phyloP scores from a whole-genome alignment of 208 protist genomes.

The Crithidia fasciculata region DNA sequence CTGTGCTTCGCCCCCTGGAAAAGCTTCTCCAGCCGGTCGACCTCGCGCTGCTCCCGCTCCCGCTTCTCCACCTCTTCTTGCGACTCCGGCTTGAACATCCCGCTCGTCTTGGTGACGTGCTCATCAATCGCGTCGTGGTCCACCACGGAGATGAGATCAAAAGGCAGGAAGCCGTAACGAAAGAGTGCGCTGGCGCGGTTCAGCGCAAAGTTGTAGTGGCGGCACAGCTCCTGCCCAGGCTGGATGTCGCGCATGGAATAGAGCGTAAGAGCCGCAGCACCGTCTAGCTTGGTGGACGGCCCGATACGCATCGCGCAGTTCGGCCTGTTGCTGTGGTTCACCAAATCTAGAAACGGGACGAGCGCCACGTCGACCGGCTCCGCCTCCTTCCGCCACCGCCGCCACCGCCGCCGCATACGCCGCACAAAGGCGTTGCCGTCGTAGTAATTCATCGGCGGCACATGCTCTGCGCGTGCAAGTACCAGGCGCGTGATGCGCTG shows the following conservation, averaged over 20 bases:
- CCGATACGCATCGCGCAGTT: constrained; percentile 79
- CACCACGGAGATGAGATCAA: constrained; percentile 90
- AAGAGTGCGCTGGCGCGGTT: constrained; percentile 82
- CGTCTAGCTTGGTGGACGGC: constrained; percentile 53
- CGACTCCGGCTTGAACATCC: constrained; percentile 63
- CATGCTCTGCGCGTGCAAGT: constrained; percentile 78
- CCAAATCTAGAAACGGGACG: constrained; percentile 80
- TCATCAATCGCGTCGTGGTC: constrained; percentile 84
- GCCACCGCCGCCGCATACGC: constrained; percentile 43
- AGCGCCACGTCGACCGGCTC: constrained; percentile 67
- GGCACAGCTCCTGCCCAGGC: constrained; percentile 85
- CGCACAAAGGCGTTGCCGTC: constrained; percentile 37
- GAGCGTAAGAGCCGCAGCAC: constrained; percentile 75
- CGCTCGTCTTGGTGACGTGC: constrained; percentile 60
- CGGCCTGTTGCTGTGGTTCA: constrained; percentile 91
- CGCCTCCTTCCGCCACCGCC: constrained; percentile 34
- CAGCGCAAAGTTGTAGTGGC: constrained; percentile 93
- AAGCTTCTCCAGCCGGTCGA: constrained; percentile 69
- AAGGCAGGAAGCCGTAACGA: constrained; percentile 91
- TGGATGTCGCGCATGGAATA: constrained; percentile 67
- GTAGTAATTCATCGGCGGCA: constrained; percentile 78
- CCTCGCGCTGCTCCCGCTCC: constrained; percentile 44
- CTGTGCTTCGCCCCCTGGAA: constrained; percentile 61
- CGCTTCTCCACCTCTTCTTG: constrained; percentile 52
- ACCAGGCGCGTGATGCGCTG: constrained; percentile 85